Evolutionary conservation across 176 grass and related monocot species (phyloP), one percentile per base, ranked within the genome.

Genomic region (Pontederia paniculata): DNA sequence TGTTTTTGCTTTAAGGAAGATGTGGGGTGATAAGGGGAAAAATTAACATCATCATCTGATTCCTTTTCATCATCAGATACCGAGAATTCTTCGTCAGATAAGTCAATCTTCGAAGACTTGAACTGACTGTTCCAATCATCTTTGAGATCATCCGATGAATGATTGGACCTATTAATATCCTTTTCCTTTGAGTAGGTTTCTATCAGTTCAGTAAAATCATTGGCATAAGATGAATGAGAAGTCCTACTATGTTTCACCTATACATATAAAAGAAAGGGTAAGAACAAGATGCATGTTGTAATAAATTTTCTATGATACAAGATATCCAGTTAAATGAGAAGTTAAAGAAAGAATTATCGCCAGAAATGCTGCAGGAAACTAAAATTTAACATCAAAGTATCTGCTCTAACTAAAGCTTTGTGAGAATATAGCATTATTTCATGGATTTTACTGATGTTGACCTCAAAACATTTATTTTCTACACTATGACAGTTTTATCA

Each of bases 231-330:
- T 22, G 74, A 80, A 14, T 59, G 57, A 48, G 74, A 80, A 43
- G 90, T 89, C 60, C 55, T 82, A 57, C 90, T 96, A 57, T 96
- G 76, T 71, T 83, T 83, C 77, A 89, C 85, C 90, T 96, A 62
- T 69, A 77, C 66, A 73, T 63, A 73, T 60, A 73, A 55, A 63
- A 10, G 16, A 21, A 25, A 59, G n/a, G 19, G 14, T 70, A 58
- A 31, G 43, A 66, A 42, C 16, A 31, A 11, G 51, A 5, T 28
- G 22, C 55, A 28, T 16, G 11, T 16, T 37, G 7, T 10, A 14
- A 9, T 1, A 57, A 12, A 22, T 15, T 63, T 5, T 49, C 44
- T 9, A 15, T 6, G 43, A 6, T 17, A 10, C 19, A 46, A 46
- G 12, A 62, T 44, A 45, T 12, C 54, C 9, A 22, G 7, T 5